These are phyloP conservation scores for Leccinum arenicola DNA, from an alignment of 768 basidiomycete genomes.

Conservation along the genomic window DNA sequence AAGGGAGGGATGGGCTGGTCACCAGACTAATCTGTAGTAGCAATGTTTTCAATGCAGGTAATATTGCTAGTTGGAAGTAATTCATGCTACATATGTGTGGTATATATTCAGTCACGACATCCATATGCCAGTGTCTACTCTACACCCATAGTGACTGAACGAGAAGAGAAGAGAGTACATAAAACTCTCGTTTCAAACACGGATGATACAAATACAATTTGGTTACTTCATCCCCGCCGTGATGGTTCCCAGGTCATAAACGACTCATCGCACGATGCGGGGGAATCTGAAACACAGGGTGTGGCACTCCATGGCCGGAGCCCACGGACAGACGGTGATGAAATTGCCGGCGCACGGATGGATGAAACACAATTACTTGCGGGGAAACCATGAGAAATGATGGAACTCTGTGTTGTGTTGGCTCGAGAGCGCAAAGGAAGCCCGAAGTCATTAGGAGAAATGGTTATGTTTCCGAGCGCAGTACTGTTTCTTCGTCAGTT, in stretches of 20 bases:
- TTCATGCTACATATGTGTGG: conserved; percentile 1
- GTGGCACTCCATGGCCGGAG: conserved; percentile 19
- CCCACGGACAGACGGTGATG: conserved; percentile 15
- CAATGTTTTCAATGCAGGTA: background rate
- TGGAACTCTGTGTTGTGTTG: conserved; percentile 2
- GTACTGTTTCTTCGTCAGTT: conserved; percentile 32
- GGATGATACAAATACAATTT: background rate
- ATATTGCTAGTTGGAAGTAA: background rate
- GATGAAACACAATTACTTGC: conserved; percentile 15
- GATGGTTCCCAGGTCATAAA: conserved; percentile 64
- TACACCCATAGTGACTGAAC: background rate
- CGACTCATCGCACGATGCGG: conserved; percentile 47
- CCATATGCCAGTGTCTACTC: too few species aligned
- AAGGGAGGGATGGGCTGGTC: too few species aligned
- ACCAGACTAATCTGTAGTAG: too few species aligned
- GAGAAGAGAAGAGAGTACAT: background rate
- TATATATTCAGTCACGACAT: conserved; percentile 1
- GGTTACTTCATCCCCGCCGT: conserved; percentile 29
- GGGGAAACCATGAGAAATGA: conserved; percentile 11
- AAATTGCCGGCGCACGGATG: conserved; percentile 19
- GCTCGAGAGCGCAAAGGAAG: conserved; percentile 15
- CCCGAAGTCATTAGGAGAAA: conserved; percentile 26
- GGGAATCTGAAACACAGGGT: conserved; percentile 25
- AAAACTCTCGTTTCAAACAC: background rate
- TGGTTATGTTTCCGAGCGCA: conserved; percentile 37